phyloP scores from a whole-genome alignment of 2,329 filamentous ascomycete genomes.

The Pseudogymnoascus destructans region DNA sequence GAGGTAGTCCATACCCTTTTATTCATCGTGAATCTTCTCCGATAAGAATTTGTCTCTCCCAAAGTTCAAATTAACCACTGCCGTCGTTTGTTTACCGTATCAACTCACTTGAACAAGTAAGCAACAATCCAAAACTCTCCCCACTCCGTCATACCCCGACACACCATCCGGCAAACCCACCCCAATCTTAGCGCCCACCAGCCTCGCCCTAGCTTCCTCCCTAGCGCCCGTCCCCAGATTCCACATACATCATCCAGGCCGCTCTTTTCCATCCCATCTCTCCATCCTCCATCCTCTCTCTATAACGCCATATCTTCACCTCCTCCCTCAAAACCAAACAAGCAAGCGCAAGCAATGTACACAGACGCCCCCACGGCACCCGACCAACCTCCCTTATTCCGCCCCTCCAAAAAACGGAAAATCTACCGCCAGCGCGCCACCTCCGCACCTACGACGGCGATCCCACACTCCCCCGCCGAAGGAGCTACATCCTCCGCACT shows the following conservation, averaged over 20 bases:
- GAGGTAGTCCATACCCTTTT: background rate
- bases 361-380: background rate
- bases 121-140: background rate
- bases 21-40: background rate
- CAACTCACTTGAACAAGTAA: background rate
- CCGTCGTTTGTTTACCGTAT: background rate
- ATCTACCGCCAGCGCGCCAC: slow-evolving; percentile 39
- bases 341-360: no score
- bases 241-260: background rate
- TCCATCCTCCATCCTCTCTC: background rate
- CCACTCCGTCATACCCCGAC: background rate
- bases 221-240: background rate
- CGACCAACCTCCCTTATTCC: slow-evolving; percentile 30
- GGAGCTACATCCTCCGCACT: slow-evolving; percentile 17
- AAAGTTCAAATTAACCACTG: background rate
- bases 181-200: background rate
- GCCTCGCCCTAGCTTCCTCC: background rate
- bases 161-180: background rate
- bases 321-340: background rate
- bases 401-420: slow-evolving; percentile 46
- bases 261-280: background rate
- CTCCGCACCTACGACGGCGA: slow-evolving; percentile 21
- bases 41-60: background rate
- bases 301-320: background rate
- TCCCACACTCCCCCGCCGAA: slow-evolving; percentile 10